Base-by-base conservation (phyloP, 495 filamentous ascomycete genomes). In the Talaromyces thailandensis region DNA sequence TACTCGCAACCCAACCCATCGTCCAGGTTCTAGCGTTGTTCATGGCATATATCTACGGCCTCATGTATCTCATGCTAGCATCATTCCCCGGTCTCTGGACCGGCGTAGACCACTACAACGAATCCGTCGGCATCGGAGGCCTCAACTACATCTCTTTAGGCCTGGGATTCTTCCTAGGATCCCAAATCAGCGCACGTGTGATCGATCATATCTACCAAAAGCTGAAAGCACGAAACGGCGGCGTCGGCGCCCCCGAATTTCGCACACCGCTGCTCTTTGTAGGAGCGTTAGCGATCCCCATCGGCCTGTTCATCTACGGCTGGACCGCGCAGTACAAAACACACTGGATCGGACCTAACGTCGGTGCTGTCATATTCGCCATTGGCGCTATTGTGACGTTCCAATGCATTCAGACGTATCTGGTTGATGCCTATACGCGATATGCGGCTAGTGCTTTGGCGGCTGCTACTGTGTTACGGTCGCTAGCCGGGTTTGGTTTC, bases 341-440 rank as follows among this genome's bases (percentile, higher is more conserved):
- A 2, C 86, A 88, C 68, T 93, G 88, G 88, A 87, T 92, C 55
- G 79, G 79, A 31, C 89, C 89, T 0, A 87, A 91, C 65, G 84
- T 92, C 62, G 89, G 89, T 2, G 81, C 82, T 4, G 69, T 71
- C 0, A 66, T 91, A 16, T 86, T 90, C 61, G 71, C 75, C 7
- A 70, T 75, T 6, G 87, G 87, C 5, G 80, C 75, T 8, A 88
- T 90, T 60, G 76, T 88, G 5, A 74, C 78, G 0, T 89, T 88
- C 68, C 88, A 91, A 72, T 87, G 84, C 64, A 83, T 86, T 37
- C 86, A 89, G 74, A 85, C 84, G 8, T 94, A 90, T 67, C 73
- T 91, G 53, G 84, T 93, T n/a, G 91, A 96, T 68, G 72, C 86
- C 6, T 93, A 92, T 71, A 84, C 84, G 25, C 79, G 82, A 6